Conservation (phyloP, 352 stramenopile species). For the Halophytophthora polymorphica region DNA sequence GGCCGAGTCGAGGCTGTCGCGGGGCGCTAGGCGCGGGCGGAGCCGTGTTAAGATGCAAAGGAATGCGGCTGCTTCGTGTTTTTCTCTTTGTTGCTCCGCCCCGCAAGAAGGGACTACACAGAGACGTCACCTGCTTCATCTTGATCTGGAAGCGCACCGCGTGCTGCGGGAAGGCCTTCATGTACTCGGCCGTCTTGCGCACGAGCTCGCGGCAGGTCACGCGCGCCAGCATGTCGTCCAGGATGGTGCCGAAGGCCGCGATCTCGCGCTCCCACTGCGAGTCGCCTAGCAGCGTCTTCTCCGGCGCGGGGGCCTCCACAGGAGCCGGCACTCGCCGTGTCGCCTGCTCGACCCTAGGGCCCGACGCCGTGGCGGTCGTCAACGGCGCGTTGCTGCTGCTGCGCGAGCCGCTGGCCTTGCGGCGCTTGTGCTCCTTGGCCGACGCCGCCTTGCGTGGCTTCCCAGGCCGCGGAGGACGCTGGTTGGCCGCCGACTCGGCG, state of each 20-base stretch:
- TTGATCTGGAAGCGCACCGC: constrained; percentile 82
- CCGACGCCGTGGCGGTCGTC: no score
- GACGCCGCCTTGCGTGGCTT: constrained; percentile 11
- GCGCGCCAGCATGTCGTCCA: constrained; percentile 70
- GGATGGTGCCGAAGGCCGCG: constrained; percentile 60
- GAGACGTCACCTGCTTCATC: constrained; percentile 76
- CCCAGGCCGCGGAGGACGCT: constrained; percentile 10
- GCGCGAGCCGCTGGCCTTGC: constrained; percentile 14
- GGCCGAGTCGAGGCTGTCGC: neutral
- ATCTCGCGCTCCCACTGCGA: constrained; percentile 74
- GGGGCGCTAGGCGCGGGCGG: constrained; percentile 16
- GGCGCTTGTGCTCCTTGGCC: constrained; percentile 12
- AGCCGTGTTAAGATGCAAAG: constrained; percentile 12
- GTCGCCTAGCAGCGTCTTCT: constrained; percentile 49
- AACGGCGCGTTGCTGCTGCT: constrained; percentile 9
- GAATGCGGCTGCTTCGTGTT: neutral
- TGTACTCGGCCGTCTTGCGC: constrained; percentile 68
- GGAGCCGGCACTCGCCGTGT: neutral
- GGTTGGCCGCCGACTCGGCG: neutral
- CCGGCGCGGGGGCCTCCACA: constrained; percentile 2
- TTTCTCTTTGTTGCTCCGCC: neutral
- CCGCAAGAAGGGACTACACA: constrained; percentile 1
- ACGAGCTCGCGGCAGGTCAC: constrained; percentile 76
- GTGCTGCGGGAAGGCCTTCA: constrained; percentile 68
- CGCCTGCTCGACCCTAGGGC: no score